These are phyloP conservation scores for Phlyctochytrium bullatum DNA, from an alignment of 192 early-diverging fungal genomes.

Conservation along the genomic window DNA sequence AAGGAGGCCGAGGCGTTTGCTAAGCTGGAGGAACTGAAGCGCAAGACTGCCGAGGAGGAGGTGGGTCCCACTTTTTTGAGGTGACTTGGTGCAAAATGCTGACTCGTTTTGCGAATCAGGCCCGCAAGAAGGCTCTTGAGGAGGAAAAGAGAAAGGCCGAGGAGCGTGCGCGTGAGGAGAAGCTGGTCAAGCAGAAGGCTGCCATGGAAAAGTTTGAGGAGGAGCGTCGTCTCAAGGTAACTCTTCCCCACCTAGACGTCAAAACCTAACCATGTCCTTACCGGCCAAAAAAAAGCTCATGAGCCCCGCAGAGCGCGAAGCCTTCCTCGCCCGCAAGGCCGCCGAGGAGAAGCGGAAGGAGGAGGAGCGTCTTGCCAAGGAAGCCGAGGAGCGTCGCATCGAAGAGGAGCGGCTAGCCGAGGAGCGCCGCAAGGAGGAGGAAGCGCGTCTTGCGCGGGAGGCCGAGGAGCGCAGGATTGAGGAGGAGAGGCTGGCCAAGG, in stretches of 20 bases:
- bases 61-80: background rate
- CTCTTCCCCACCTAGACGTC: background rate
- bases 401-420: constrained; percentile 2
- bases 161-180: constrained; percentile 8
- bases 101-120: background rate
- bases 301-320: constrained; percentile 10
- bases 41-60: constrained; percentile 9
- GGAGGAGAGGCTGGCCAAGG: background rate
- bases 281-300: background rate
- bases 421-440: background rate
- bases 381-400: background rate
- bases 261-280: background rate
- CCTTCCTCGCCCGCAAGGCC: constrained; percentile 8
- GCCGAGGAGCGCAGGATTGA: background rate
- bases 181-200: background rate
- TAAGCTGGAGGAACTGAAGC: constrained; percentile 3
- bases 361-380: constrained; percentile 1
- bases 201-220: constrained; percentile 12
- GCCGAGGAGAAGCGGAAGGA: constrained; percentile 2
- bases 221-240: constrained; percentile 6
- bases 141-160: background rate
- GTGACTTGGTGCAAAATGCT: background rate
- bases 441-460: background rate
- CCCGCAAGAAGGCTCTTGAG: background rate
- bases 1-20: constrained; percentile 14